Conservation (phyloP, 1,284 basidiomycete species). For the Ustilago lituana region DNA sequence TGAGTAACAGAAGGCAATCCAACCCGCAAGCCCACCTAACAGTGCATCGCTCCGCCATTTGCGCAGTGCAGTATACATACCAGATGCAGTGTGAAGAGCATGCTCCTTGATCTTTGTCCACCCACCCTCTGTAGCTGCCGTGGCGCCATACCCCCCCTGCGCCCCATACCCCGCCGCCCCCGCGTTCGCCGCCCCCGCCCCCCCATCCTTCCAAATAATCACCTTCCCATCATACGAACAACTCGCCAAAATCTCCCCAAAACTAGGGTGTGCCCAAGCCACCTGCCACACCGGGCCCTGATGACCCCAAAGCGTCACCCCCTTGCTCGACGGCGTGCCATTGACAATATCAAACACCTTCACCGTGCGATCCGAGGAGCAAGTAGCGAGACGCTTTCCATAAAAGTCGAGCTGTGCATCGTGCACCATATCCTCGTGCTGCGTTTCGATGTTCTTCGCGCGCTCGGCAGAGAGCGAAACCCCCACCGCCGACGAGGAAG, state of each 20-base stretch:
- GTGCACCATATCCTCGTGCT: conserved; percentile 71
- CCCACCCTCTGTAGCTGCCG: conserved; percentile 44
- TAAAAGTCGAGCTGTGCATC: conserved; percentile 99
- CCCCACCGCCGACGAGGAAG: conserved; percentile 21
- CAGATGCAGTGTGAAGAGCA: conserved; percentile 89
- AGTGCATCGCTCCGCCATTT: too few relatives aligned
- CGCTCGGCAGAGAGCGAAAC: conserved; percentile 48
- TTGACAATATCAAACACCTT: conserved; percentile 95
- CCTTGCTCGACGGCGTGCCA: conserved; percentile 76
- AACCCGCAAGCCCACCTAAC: too few relatives aligned
- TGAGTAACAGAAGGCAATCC: background rate
- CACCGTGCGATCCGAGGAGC: conserved; percentile 93
- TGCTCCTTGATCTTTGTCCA: conserved; percentile 99
- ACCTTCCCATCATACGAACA: conserved; percentile 98
- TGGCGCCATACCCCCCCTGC: conserved; percentile 35
- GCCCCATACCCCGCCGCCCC: conserved; percentile 68
- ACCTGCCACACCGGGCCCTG: conserved; percentile 98
- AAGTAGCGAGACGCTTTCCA: conserved; percentile 93
- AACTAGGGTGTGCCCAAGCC: conserved; percentile 94
- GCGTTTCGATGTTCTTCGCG: conserved; percentile 62
- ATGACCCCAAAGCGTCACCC: conserved; percentile 71
- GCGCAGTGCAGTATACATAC: conserved; percentile 71
- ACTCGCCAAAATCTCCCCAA: conserved; percentile 93
- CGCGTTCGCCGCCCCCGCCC: conserved; percentile 70
- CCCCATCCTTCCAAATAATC: conserved; percentile 92